A percentile compares a stretch with the other conserved stretches of the same genome.
Conservation (phyloP, 1,139 yeast genomes). For the Blastobotrys aristatus region DNA sequence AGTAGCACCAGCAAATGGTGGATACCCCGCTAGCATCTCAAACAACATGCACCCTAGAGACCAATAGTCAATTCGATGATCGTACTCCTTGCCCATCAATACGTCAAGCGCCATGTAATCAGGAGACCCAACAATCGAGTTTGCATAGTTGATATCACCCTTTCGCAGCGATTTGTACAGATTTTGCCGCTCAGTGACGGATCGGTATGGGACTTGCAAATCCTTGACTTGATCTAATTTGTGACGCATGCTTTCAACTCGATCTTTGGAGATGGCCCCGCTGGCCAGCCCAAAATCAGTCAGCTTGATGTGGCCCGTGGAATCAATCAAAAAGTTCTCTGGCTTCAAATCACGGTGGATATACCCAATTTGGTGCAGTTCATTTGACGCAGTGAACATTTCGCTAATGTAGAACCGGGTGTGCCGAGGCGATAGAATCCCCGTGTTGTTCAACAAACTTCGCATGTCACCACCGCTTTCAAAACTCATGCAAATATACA, state of each 20-base stretch:
- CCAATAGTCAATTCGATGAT: slow-evolving; percentile 98
- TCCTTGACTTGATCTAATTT: slow-evolving; percentile 75
- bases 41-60: slow-evolving; percentile 92
- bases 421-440: slow-evolving; percentile 87
- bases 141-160: slow-evolving; percentile 69
- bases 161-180: slow-evolving; percentile 71
- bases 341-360: slow-evolving; percentile 98
- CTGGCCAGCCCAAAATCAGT: slow-evolving; percentile 98
- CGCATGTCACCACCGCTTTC: slow-evolving; percentile 99
- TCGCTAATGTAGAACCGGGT: slow-evolving; percentile 93
- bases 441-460: slow-evolving; percentile 87
- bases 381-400: slow-evolving; percentile 93
- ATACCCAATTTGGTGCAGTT: slow-evolving; percentile 89
- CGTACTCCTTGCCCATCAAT: slow-evolving; percentile 87
- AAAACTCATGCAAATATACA: slow-evolving; percentile 96
- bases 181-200: slow-evolving; percentile 83
- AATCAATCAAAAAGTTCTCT: slow-evolving; percentile 90
- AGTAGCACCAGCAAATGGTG: slow-evolving; percentile 92
- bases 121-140: slow-evolving; percentile 96
- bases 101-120: slow-evolving; percentile 99
- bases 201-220: slow-evolving; percentile 57
- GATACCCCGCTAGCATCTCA: slow-evolving; percentile 90
- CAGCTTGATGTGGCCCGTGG: slow-evolving; percentile 90
- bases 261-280: slow-evolving; percentile 87
- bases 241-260: slow-evolving; percentile 89